Evolutionary conservation across 2,329 filamentous ascomycete genomes (phyloP).

Genomic region (Pseudopyrenochaeta lycopersici): DNA sequence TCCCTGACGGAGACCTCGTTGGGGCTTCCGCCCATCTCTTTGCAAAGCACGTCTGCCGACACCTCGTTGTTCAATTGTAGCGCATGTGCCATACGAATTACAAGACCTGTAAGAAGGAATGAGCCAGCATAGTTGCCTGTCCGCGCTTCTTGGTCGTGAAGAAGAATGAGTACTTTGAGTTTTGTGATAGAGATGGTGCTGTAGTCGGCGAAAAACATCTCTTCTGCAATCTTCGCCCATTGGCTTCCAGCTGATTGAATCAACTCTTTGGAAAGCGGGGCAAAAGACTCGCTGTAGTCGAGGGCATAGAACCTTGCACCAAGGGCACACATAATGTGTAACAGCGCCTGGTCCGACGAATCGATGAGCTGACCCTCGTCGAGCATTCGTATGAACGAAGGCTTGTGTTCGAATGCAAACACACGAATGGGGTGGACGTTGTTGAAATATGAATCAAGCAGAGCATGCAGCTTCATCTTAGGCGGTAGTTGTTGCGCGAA

Average conservation of each 20-base stretch:
- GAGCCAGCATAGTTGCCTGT: slow-evolving; percentile 44
- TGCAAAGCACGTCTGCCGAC: slow-evolving; percentile 36
- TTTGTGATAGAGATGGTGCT: slow-evolving; percentile 44
- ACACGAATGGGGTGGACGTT: slow-evolving; percentile 40
- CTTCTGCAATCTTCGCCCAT: slow-evolving; percentile 43
- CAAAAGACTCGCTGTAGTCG: slow-evolving; percentile 39
- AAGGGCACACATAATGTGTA: slow-evolving; percentile 45
- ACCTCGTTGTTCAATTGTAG: slow-evolving; percentile 44
- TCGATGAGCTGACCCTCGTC: slow-evolving; percentile 42
- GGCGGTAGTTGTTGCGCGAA: slow-evolving; percentile 34
- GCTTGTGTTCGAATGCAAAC: slow-evolving; percentile 43
- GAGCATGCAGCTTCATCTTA: slow-evolving; percentile 30
- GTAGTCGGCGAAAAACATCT: slow-evolving; percentile 45
- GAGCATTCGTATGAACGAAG: slow-evolving; percentile 44
- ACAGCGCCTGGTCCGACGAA: slow-evolving; percentile 36
- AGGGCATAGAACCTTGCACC: slow-evolving; percentile 41
- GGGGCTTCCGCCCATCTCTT: slow-evolving; percentile 31
- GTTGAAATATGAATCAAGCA: slow-evolving; percentile 43
- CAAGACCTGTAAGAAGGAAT: slow-evolving; percentile 42
- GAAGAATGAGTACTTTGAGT: slow-evolving; percentile 39
- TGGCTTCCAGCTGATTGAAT: slow-evolving; percentile 43
- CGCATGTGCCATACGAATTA: slow-evolving; percentile 44
- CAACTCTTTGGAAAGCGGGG: slow-evolving; percentile 36
- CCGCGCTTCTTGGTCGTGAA: slow-evolving; percentile 44
- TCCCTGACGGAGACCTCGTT: slow-evolving; percentile 42